Base-by-base conservation (phyloP, 2,329 filamentous ascomycete species). In the Botrytis elliptica region DNA sequence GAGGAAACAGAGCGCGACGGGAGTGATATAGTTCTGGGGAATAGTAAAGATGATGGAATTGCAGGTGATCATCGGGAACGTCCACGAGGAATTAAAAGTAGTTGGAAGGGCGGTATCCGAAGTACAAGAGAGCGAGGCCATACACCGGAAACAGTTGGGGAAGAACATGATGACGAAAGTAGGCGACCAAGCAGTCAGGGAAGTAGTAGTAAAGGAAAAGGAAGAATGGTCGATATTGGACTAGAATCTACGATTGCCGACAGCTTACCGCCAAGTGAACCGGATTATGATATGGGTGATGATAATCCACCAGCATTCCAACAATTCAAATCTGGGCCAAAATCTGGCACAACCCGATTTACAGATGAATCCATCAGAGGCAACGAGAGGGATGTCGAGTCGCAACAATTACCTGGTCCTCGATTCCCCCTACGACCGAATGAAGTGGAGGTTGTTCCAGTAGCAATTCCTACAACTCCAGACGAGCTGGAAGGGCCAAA, bases 221-320 rank as follows among this genome's bases (percentile, higher is more conserved):
- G 84, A 10, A 85, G 85, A 73, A 91, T 99, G 88, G 94, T 96
- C 12, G 95, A 98, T 81, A 88, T 98, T 66, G 93, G 94, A 44
- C 86, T 98, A 33, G 93, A 95, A 72, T 91, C 90, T 20, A 88
- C 87, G 7, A 86, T 87, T 71, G 85, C 88, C 70, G 86, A 86
- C 66, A 87, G 89, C 77, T 87, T 89, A 46, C 88, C 89, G 8
- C 88, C 89, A 9, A 86, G 86, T 59, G 89, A 90, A 65, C 82
- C 91, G n/a, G 83, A 89, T 18, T 84, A 86, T 67, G 88, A 90
- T 77, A 83, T 84, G 10, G 82, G 79, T 7, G 88, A 90, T 71
- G 84, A 85, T 66, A 86, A 85, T 67, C 88, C 89, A 8, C 89
- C 89, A 2, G 86, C 90, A 7, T 91, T 92, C 76, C 90, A 91